Conservation (phyloP, 1,284 basidiomycete genomes). For the Phellopilus nigrolimitatus region DNA sequence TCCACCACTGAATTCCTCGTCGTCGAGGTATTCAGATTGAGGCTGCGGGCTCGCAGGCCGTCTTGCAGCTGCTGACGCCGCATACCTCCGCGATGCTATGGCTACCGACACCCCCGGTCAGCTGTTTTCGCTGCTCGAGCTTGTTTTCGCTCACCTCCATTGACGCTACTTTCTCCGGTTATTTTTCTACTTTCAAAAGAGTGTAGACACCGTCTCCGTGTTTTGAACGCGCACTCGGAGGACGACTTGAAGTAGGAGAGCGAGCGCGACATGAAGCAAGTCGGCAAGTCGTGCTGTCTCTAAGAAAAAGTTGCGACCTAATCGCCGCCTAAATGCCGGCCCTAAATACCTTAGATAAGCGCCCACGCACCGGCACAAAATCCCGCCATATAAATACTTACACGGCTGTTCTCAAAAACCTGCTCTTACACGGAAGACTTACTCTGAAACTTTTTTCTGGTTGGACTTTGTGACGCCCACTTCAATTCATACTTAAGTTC, state of each 20-base stretch:
- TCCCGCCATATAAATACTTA: no score
- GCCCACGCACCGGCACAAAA: no score
- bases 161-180: neutral
- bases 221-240: slow-evolving; percentile 11
- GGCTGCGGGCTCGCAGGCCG: neutral
- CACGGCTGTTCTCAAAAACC: no score
- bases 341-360: no score
- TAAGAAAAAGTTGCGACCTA: slow-evolving; percentile 14
- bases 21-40: slow-evolving; percentile 7
- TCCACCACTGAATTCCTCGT: slow-evolving; percentile 9
- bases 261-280: slow-evolving; percentile 16
- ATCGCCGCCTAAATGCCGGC: no score
- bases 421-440: no score
- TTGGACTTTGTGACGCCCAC: no score
- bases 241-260: slow-evolving; percentile 7
- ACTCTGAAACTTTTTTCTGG: no score
- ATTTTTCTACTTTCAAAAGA: neutral
- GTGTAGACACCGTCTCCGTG: neutral
- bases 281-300: neutral
- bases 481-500: no score
- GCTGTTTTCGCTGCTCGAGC: neutral
- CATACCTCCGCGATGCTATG: slow-evolving; percentile 7
- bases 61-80: slow-evolving; percentile 10
- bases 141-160: slow-evolving; percentile 6
- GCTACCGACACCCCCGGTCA: slow-evolving; percentile 1